These are phyloP conservation scores for Carex sylvatica DNA, from an alignment of 202 grass and related monocot genomes.

Conservation along the genomic window DNA sequence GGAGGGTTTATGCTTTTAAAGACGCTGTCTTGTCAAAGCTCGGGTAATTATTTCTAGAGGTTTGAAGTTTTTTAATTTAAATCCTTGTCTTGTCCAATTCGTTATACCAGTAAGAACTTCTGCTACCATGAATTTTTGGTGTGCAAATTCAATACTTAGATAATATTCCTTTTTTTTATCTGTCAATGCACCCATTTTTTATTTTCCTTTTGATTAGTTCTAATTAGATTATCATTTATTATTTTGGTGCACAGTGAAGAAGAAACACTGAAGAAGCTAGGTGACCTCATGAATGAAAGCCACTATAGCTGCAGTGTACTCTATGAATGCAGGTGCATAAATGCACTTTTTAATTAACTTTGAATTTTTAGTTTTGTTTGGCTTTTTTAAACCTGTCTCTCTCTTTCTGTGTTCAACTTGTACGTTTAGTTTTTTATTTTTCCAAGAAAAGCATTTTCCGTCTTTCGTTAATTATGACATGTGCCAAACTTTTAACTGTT, in stretches of 20 bases:
- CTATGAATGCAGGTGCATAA: constrained; percentile 90
- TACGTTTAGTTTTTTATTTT: neutral
- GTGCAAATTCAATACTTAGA: neutral
- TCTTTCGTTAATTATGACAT: neutral
- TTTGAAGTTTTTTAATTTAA: neutral
- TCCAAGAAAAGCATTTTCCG: neutral
- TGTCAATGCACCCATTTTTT: neutral
- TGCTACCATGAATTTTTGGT: neutral
- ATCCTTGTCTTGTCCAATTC: neutral
- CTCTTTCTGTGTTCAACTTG: neutral
- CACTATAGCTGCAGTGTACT: constrained; percentile 91
- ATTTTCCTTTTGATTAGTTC: neutral
- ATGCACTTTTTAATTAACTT: neutral
- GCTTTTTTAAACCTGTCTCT: neutral
- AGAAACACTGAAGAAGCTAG: constrained; percentile 68
- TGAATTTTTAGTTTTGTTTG: neutral
- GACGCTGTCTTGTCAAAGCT: constrained; percentile 73
- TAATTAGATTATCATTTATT: constrained; percentile 1
- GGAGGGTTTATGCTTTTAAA: constrained; percentile 73
- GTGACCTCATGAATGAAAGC: constrained; percentile 95
- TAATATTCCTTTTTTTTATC: neutral
- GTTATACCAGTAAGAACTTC: neutral
- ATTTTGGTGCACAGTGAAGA: constrained; percentile 47
- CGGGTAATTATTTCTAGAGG: constrained; percentile 21
- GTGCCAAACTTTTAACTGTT: neutral